Evolutionary conservation across 495 filamentous ascomycete genomes (phyloP), one percentile per base, ranked within the genome.

Genomic region (Penicillium pancosmium): DNA sequence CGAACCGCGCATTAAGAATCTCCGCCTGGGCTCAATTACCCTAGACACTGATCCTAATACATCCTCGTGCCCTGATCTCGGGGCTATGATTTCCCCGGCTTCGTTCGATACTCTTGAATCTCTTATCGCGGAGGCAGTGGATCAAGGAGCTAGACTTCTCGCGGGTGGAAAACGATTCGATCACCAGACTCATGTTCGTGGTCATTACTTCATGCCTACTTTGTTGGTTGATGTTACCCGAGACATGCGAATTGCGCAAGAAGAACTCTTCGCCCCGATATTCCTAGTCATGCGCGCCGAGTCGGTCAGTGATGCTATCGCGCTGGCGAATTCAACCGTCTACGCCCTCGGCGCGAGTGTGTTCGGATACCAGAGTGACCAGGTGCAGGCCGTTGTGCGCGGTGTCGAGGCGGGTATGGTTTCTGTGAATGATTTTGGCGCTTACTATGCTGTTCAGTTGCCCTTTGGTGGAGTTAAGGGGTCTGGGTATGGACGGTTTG

Each of bases 401-500:
- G 80, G 82, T 21, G 82, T 98, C 53, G 83, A 87, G 54, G 86
- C 88, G 3, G 94, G 94, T 25, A 96, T 96, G 89, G 89, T 98
- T 5, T 82, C 88, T 48, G 85, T 98, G 53, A 98, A 98, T 65
- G 94, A 98, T 74, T 98, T 98, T 62, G 94, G 86, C 19, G 88
- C 85, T 15, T 96, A 85, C 66, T 98, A 98, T 72, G 89, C 93
- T 23, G 91, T 95, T 15, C 91, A 94, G 74, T 73, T 98, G 15
- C 94, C 94, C 0, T 98, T 98, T 70, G 94, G 94, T 21, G 94
- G 94, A 23, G 84, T 90, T 18, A 82, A 83, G 55, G 93, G 91
- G 0, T 92, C 88, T 41, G 94, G 94, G 3, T 97, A 98, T 71
- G 94, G 95, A 6, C 78, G 94, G 15, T 98, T 98, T 78, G 94